Percentiles rank a stretch among this genome's conserved stretches.
Evolutionary conservation across 805 yeast species (phyloP).

Genomic region (Debaryomyces maramus): DNA sequence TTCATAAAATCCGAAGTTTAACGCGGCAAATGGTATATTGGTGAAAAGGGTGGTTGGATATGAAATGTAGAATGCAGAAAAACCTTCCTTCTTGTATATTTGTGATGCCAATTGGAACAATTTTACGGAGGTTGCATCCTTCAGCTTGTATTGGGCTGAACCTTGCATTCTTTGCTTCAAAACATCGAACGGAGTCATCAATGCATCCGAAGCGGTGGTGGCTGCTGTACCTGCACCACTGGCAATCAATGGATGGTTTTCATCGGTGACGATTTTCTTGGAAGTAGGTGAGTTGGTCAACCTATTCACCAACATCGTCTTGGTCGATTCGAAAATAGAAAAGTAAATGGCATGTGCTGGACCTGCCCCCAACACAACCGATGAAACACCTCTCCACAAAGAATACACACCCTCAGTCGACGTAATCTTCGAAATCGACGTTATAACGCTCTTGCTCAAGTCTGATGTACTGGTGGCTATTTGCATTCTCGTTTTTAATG

Average conservation of each 20-base stretch:
- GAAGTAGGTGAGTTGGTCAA: constrained; percentile 30
- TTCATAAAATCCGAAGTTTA: constrained; percentile 92
- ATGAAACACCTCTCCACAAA: constrained; percentile 90
- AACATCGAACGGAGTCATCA: constrained; percentile 97
- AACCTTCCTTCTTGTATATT: constrained; percentile 63
- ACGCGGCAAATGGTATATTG: constrained; percentile 92
- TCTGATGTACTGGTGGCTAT: constrained; percentile 31
- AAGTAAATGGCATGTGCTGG: constrained; percentile 98
- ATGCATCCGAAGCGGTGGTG: constrained; percentile 88
- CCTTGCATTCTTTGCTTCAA: constrained; percentile 93
- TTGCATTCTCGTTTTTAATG: constrained; percentile 96
- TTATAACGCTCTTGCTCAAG: constrained; percentile 48
- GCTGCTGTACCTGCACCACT: constrained; percentile 89
- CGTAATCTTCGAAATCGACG: constrained; percentile 72
- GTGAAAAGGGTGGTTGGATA: constrained; percentile 92
- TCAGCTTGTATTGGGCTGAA: constrained; percentile 8
- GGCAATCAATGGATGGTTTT: constrained; percentile 78
- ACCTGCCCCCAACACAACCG: constrained; percentile 96
- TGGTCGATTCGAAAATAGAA: constrained; percentile 85
- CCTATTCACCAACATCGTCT: constrained; percentile 53
- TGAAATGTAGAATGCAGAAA: constrained; percentile 82
- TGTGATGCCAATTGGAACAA: constrained; percentile 40
- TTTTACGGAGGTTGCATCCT: constrained; percentile 19
- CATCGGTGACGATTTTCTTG: constrained; percentile 53
- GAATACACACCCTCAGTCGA: constrained; percentile 86